Conservation (phyloP, 1,284 basidiomycete genomes). For the Quambalaria eucalypti region DNA sequence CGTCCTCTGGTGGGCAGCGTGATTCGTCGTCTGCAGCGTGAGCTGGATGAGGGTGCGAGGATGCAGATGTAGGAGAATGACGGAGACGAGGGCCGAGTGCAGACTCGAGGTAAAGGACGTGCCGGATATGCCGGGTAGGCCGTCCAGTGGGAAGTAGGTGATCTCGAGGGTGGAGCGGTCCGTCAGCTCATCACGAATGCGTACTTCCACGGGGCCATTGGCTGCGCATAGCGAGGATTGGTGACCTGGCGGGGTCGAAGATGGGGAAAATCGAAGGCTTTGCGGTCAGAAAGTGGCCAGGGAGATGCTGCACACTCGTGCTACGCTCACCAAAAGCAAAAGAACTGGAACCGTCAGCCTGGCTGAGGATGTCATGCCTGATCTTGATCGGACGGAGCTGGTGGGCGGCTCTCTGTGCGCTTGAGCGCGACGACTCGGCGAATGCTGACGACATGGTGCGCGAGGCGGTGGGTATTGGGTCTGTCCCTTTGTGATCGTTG, state of each 20-base stretch:
- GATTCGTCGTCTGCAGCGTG: slow-evolving; percentile 52
- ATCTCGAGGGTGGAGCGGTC: slow-evolving; percentile 53
- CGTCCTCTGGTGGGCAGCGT: background rate
- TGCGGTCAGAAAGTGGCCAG: background rate
- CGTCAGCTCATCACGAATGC: slow-evolving; percentile 52
- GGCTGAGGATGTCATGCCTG: background rate
- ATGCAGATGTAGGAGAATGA: slow-evolving; percentile 51
- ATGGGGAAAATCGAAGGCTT: background rate
- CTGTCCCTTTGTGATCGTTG: no score
- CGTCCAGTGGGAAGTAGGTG: slow-evolving; percentile 51
- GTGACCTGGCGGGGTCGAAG: background rate
- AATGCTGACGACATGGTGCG: no score
- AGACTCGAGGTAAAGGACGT: slow-evolving; percentile 12
- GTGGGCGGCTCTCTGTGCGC: no score
- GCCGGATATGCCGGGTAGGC: slow-evolving; percentile 43
- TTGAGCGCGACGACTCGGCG: no score
- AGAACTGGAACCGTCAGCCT: background rate
- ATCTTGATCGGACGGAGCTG: background rate
- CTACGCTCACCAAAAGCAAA: background rate
- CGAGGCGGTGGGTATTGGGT: no score
- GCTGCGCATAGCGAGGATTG: slow-evolving; percentile 47
- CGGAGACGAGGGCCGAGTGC: slow-evolving; percentile 19
- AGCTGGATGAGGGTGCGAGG: slow-evolving; percentile 58
- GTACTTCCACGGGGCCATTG: slow-evolving; percentile 53
- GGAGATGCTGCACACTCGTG: background rate